These are phyloP conservation scores for Lablab purpureus DNA, from an alignment of 306 rosid species.

Conservation along the genomic window DNA sequence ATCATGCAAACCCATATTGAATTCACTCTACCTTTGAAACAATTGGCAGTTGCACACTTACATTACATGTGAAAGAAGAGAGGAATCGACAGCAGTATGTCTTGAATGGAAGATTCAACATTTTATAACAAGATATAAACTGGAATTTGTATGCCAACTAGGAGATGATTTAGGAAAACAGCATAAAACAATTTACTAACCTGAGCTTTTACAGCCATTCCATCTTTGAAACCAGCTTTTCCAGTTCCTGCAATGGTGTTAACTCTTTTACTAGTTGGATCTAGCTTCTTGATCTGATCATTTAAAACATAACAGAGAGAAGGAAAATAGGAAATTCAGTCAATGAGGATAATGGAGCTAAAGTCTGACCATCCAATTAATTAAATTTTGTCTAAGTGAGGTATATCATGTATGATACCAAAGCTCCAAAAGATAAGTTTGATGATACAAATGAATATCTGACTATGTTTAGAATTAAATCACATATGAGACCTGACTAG, in stretches of 20 bases:
- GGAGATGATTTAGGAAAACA: slow-evolving; percentile 20
- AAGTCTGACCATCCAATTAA: slow-evolving; percentile 29
- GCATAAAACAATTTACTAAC: slow-evolving; percentile 49
- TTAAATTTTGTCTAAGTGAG: slow-evolving; percentile 8
- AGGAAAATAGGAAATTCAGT: slow-evolving; percentile 34
- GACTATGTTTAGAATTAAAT: slow-evolving; percentile 8
- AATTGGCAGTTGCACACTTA: slow-evolving; percentile 7
- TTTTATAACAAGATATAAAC: slow-evolving; percentile 21
- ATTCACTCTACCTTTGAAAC: slow-evolving; percentile 26
- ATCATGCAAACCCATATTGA: slow-evolving; percentile 19
- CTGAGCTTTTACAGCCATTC: slow-evolving; percentile 77
- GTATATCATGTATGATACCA: slow-evolving; percentile 25
- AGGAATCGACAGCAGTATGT: slow-evolving; percentile 5
- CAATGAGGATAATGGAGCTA: slow-evolving; percentile 29
- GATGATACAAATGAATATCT: slow-evolving; percentile 11
- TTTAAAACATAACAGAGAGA: slow-evolving; percentile 34
- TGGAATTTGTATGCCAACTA: slow-evolving; percentile 21
- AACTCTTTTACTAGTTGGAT: slow-evolving; percentile 79
- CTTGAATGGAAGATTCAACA: slow-evolving; percentile 15
- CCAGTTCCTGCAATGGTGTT: slow-evolving; percentile 88
- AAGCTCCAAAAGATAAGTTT: slow-evolving; percentile 36
- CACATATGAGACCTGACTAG: slow-evolving; percentile 17
- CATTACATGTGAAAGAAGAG: slow-evolving; percentile 18
- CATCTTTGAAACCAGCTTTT: slow-evolving; percentile 90
- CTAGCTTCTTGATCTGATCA: slow-evolving; percentile 86